Evolutionary conservation across 352 stramenopile genomes (phyloP), one percentile per base, ranked within the genome.

Genomic region (Albugo laibachii): DNA sequence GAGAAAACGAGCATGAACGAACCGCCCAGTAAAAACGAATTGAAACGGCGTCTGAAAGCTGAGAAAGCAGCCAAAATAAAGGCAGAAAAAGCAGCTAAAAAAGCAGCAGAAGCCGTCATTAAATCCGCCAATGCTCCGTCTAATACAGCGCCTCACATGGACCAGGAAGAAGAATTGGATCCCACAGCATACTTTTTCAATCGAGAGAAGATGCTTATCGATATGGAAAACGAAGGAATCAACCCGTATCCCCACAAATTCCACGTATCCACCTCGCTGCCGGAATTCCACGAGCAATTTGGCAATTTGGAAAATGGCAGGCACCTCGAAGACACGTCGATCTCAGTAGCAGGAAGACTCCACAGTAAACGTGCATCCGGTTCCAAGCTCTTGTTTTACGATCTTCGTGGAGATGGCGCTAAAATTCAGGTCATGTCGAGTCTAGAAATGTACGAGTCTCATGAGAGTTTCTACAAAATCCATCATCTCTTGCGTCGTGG

Each of bases 221-320:
- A 94, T 50, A 70, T 96, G 14, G 80, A 98, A 61, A 76, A 73
- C 48, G 66, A 92, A 15, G 94, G 92, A 34, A 57, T 82, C 13
- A 97, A 96, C 66, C 79, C 88, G 27, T 99, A 98, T 66, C 96
- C 96, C 21, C 95, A 99, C 83, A 99, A 99, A 72, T 99, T 99
- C 63, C 58, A 95, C 36, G 89, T 97, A 2, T 81, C 82, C 46
- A 85, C 76, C 36, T 86, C 85, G 42, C 62, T 99, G 45, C 80
- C 91, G 4, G 93, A 98, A 40, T 99, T 96, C 62, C 81, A 93
- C 48, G 66, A 59, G 5, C 71, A 94, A 54, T 99, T 83, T 65
- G 41, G 47, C 18, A 45, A 55, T 35, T 34, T 83, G 0, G 89
- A 95, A 52, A 62, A 75, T 39, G 95, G 94, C 24, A 73, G 63